These are phyloP conservation scores for Caloboletus firmus DNA, from an alignment of 1,284 basidiomycete species.

Conservation along the genomic window DNA sequence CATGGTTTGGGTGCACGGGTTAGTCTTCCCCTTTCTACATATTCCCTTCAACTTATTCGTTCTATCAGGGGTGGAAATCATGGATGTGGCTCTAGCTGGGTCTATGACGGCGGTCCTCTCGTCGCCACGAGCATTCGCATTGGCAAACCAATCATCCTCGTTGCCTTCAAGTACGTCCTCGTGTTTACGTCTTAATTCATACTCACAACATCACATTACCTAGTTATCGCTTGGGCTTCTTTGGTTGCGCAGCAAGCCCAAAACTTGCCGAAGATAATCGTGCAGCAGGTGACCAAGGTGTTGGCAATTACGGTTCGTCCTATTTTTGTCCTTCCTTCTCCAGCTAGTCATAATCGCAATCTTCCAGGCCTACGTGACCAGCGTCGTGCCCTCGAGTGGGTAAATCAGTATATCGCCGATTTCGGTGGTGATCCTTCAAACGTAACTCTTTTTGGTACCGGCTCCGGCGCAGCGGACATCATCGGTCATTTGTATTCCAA, in stretches of 20 bases:
- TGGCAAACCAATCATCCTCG: constrained; percentile 64
- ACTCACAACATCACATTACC: constrained; percentile 11
- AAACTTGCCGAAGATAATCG: constrained; percentile 66
- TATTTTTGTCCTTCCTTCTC: constrained; percentile 1
- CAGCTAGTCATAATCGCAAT: not conserved
- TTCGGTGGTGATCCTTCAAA: constrained; percentile 74
- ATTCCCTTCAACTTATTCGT: constrained; percentile 7
- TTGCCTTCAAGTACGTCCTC: constrained; percentile 69
- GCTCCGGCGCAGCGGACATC: constrained; percentile 70
- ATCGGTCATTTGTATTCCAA: constrained; percentile 67
- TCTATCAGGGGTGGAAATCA: constrained; percentile 59
- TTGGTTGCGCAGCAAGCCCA: constrained; percentile 68
- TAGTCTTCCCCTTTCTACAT: constrained; percentile 23
- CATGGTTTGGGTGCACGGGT: constrained; percentile 82
- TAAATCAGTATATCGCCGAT: constrained; percentile 59
- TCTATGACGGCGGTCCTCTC: constrained; percentile 68
- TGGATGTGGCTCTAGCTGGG: constrained; percentile 72
- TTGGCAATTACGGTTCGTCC: constrained; percentile 69
- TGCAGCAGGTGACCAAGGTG: constrained; percentile 61
- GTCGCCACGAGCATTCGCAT: constrained; percentile 63
- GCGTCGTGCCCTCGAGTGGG: constrained; percentile 67
- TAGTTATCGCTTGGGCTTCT: constrained; percentile 73
- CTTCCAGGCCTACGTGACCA: constrained; percentile 66
- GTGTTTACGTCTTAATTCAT: constrained; percentile 20
- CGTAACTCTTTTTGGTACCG: constrained; percentile 69